phyloP scores from a whole-genome alignment of 2,329 filamentous ascomycete genomes.

The Chaetoscypha palmicola region DNA sequence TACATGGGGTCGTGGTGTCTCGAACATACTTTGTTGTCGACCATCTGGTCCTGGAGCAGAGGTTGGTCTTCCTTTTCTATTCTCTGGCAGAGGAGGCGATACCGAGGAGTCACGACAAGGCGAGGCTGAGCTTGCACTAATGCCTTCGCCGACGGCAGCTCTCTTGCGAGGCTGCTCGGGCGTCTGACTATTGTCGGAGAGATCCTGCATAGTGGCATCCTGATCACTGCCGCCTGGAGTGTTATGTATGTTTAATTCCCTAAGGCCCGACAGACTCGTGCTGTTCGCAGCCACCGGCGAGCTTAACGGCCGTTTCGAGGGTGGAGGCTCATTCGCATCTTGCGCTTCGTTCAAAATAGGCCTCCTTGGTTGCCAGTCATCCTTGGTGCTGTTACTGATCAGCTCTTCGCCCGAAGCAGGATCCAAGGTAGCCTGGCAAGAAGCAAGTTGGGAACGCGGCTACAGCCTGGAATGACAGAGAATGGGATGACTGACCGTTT shows the following conservation, averaged over 20 bases:
- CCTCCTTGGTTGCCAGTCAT: conserved; percentile 13
- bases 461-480: not conserved
- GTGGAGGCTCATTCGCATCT: conserved; percentile 9
- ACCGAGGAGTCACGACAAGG: conserved; percentile 20
- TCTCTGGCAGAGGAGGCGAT: conserved; percentile 21
- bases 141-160: conserved; percentile 25
- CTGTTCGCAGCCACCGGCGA: conserved; percentile 8
- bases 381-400: conserved; percentile 13
- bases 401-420: not conserved
- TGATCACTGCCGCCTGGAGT: conserved; percentile 15
- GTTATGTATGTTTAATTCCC: conserved; percentile 18
- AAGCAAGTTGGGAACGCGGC: not conserved
- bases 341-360: conserved; percentile 12
- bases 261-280: conserved; percentile 15
- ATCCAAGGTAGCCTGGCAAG: not conserved
- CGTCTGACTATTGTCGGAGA: conserved; percentile 14
- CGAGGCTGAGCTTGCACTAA: conserved; percentile 23
- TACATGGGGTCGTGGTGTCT: conserved; percentile 13
- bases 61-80: conserved; percentile 17
- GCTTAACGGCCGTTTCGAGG: conserved; percentile 13
- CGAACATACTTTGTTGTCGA: conserved; percentile 7
- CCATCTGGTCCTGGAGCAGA: conserved; percentile 16
- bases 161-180: conserved; percentile 23
- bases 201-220: conserved; percentile 19
- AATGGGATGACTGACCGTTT: not conserved